Percentiles rank a stretch among this genome's conserved stretches.
Conservation (phyloP, 2,329 filamentous ascomycete species). For the Penicillium capsulatum region DNA sequence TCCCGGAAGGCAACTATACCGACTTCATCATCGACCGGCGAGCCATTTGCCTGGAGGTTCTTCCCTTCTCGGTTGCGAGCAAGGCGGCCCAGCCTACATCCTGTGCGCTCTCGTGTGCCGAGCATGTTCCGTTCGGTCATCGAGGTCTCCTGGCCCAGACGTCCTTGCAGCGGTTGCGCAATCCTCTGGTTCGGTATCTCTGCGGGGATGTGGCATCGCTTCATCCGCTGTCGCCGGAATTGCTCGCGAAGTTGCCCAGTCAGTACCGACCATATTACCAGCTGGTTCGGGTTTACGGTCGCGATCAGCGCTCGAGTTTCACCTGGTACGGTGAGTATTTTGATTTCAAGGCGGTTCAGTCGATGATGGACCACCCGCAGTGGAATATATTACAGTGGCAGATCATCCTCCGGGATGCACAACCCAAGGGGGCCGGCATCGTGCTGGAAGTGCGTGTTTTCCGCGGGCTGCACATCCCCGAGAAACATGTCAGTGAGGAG, state of each 20-base stretch:
- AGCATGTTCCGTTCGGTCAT: conserved; percentile 30
- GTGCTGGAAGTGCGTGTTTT: not conserved
- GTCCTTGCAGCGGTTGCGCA: conserved; percentile 40
- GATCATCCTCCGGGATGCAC: conserved; percentile 24
- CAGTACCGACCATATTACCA: conserved; percentile 25
- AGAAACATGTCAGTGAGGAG: too few species aligned
- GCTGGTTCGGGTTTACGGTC: conserved; percentile 40
- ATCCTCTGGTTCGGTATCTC: conserved; percentile 45
- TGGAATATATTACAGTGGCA: conserved; percentile 44
- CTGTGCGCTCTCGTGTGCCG: not conserved
- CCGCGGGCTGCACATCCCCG: too few species aligned
- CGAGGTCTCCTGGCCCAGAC: conserved; percentile 43
- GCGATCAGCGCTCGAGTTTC: conserved; percentile 45
- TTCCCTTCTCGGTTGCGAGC: conserved; percentile 23
- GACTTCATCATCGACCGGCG: conserved; percentile 36
- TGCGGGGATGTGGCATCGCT: conserved; percentile 45
- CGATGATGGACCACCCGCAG: conserved; percentile 19
- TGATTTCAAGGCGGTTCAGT: conserved; percentile 32
- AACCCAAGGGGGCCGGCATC: not conserved
- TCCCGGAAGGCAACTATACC: not conserved
- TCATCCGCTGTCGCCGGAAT: conserved; percentile 29
- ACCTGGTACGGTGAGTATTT: conserved; percentile 40
- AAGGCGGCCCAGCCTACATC: too few species aligned
- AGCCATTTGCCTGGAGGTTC: conserved; percentile 37
- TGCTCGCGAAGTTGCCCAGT: conserved; percentile 15